Base-by-base conservation (phyloP, 2,329 filamentous ascomycete genomes). In the Drechslerella dactyloides region DNA sequence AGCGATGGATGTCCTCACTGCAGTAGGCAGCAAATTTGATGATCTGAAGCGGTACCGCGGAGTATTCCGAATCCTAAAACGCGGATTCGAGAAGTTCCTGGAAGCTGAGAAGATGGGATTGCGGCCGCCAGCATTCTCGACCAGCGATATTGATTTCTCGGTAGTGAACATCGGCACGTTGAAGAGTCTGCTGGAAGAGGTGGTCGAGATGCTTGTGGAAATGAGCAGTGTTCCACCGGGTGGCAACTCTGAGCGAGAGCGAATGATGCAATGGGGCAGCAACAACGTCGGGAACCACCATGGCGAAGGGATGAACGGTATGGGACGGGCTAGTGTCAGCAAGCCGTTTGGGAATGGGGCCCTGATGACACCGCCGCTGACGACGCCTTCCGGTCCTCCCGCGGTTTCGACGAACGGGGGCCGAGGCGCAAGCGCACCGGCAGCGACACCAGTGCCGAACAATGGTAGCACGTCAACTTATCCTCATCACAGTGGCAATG, bases 71-170 rank as follows among this genome's bases (percentile, higher is more conserved):
- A 63, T 73, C 15, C 24, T 73, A 10, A 72, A 73, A 35, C 51
- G 69, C 2, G 69, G 62, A 5, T 73, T 73, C 37, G 69, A 73
- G 24, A 73, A 73, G 46, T 73, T 73, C 40, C 42, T 73, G 0
- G 69, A 73, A 40, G 69, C 69, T 0, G 69, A 73, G 27, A 73
- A 73, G 44, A 73, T 73, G 69, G 69, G 69, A 7, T 44, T 62
- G 5, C 52, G 69, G 30, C 69, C 69, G 6, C 61, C 56, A 19
- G 33, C 55, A 23, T 73, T 73, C 54, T 64, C 57, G 11, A 63
- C 62, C 1, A 44, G 48, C n/a, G 69, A 73, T 27, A 68, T 73
- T 8, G 69, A 73, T 57, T 73, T 73, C 30, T 62, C 57, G 6
- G 69, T 73, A 11, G 69, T 73, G 0, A 73, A 66, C 21, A 66